Evolutionary conservation across 495 filamentous ascomycete genomes (phyloP).

Genomic region (Chaetomium cochliodes): DNA sequence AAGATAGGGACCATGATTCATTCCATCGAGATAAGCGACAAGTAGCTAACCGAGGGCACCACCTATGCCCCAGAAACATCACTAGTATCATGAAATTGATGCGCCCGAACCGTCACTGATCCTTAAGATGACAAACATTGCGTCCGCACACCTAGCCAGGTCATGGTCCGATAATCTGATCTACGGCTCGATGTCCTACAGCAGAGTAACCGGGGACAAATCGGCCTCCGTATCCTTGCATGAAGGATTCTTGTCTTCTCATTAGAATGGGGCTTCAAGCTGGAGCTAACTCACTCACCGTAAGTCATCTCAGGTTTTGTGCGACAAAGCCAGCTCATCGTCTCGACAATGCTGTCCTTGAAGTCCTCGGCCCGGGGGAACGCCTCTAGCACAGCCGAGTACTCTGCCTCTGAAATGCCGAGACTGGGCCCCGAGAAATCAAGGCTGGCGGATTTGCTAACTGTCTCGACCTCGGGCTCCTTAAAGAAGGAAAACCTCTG

Average conservation of each 20-base stretch:
- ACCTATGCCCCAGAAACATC: too few species aligned
- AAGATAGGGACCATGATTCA: too few species aligned
- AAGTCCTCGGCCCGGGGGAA: neutral
- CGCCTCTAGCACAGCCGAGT: neutral
- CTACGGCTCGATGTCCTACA: neutral
- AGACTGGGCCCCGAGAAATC: neutral
- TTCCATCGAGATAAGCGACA: too few species aligned
- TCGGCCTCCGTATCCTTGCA: neutral
- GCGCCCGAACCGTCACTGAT: too few species aligned
- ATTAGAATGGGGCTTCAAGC: neutral
- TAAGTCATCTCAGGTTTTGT: neutral
- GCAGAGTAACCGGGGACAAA: neutral
- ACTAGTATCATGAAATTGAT: too few species aligned
- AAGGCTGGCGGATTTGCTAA: neutral
- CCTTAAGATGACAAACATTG: neutral
- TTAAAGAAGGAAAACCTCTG: neutral
- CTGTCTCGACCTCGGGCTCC: neutral
- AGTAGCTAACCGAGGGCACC: too few species aligned
- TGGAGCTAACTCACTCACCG: neutral
- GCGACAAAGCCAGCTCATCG: neutral
- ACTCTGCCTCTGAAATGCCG: neutral
- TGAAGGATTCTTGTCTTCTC: neutral
- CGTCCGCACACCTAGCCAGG: neutral
- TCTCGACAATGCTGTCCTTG: neutral
- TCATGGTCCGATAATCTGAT: neutral